Evolutionary conservation across 305 asterid genomes (phyloP), one percentile per base, ranked within the genome.

Genomic region (Petunia hybrid): DNA sequence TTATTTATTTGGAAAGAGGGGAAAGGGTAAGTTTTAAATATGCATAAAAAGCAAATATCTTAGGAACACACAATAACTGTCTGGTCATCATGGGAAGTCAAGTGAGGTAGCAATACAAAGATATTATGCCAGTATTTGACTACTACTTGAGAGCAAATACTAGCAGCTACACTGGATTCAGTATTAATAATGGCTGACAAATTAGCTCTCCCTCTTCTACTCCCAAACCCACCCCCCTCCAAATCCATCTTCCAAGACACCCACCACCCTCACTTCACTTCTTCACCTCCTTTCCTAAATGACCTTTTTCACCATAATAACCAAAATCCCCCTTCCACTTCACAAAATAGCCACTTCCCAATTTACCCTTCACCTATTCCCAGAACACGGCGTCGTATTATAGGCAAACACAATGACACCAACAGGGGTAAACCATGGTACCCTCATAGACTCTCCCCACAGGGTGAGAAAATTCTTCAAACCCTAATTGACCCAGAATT

Each of bases 401-500:
- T 94, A 39, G 98, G 98, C 9, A 91, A 83, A 55, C 84, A 90
- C 82, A 83, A 80, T 4, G 98, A 95, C 90, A 78, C 88, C 76
- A 95, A 95, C 85, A 92, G 84, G 82, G 97, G 97, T 12, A 92
- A 90, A 88, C 97, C 97, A n/a, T 93, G 99, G 99, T 65, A 84
- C 43, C 86, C 90, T 90, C 87, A 85, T 86, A 91, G 94, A 56
- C 89, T 94, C 73, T 94, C 99, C 66, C 55, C 88, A 43, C 92
- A 82, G 80, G 99, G 95, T 88, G 87, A 91, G 89, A 89, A 82
- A 80, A 80, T 87, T 77, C 90, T 95, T 31, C 85, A 87, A 22
- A 83, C 93, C 78, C 91, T 95, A 1, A 16, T 88, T 12, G 83
- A 84, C 66, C 93, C 96, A 1, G 87, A 83, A 51, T 94, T 95